Percentiles rank a stretch among this genome's conserved stretches.
Conservation (phyloP, 768 basidiomycete genomes). For the Ephemerocybe angulata region DNA sequence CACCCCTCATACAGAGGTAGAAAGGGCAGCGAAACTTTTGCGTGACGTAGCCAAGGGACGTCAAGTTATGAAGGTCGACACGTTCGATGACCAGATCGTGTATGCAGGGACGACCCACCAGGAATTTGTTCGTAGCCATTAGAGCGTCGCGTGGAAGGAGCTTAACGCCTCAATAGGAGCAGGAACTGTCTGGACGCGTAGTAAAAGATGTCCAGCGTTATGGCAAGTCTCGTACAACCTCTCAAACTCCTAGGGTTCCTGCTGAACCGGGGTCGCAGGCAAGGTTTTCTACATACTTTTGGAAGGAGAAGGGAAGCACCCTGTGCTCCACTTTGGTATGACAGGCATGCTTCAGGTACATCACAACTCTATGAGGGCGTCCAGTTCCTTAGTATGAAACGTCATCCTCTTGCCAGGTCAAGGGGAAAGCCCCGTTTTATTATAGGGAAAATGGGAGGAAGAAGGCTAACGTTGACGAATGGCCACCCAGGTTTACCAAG, state of each 20-base stretch:
- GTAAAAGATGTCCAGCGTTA: constrained; percentile 49
- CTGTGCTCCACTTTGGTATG: constrained; percentile 82
- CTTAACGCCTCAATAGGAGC: too few species aligned
- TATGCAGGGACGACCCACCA: constrained; percentile 52
- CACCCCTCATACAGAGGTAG: constrained; percentile 50
- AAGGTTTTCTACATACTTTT: constrained; percentile 68
- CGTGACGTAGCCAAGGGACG: constrained; percentile 49
- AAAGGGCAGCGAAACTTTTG: constrained; percentile 59
- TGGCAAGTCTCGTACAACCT: constrained; percentile 34
- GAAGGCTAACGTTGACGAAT: constrained; percentile 38
- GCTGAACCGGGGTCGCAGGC: constrained; percentile 30
- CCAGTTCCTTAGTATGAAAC: not conserved
- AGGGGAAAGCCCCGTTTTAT: constrained; percentile 43
- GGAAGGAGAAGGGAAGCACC: constrained; percentile 55
- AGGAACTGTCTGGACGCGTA: constrained; percentile 48
- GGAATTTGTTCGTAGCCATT: constrained; percentile 54
- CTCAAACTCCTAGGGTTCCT: constrained; percentile 1
- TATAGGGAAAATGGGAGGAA: constrained; percentile 42
- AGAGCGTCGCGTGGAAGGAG: not conserved
- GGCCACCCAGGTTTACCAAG: constrained; percentile 71
- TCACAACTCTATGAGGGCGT: not conserved
- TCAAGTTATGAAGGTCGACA: constrained; percentile 52
- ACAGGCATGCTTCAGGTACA: constrained; percentile 74
- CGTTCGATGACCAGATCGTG: constrained; percentile 58
- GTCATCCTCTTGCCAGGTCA: constrained; percentile 34